Percentiles rank a stretch among this genome's conserved stretches.
Conservation (phyloP, 169 alveolate genomes). For the Theileria equi region DNA sequence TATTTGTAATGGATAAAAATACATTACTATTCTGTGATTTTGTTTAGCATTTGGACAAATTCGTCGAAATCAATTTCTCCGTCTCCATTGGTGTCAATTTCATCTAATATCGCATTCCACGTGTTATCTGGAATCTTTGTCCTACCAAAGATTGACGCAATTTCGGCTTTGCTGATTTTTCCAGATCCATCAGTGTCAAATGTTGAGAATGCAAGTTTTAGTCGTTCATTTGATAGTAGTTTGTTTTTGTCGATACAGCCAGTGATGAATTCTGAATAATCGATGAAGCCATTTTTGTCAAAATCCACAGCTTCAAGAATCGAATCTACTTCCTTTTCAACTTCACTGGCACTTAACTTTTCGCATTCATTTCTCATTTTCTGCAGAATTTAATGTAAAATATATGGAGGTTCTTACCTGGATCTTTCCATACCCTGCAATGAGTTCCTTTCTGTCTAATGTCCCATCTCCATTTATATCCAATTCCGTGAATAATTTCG, state of each 20-base stretch:
- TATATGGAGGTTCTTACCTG: constrained; percentile 56
- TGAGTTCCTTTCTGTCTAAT: constrained; percentile 79
- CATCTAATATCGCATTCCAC: constrained; percentile 71
- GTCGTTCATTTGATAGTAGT: constrained; percentile 74
- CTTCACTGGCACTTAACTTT: constrained; percentile 60
- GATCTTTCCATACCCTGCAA: constrained; percentile 75
- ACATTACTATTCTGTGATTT: constrained; percentile 10
- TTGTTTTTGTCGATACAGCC: constrained; percentile 80
- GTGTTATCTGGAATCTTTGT: constrained; percentile 57
- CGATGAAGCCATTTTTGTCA: constrained; percentile 92
- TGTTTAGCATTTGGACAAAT: constrained; percentile 72
- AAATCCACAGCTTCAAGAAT: constrained; percentile 89
- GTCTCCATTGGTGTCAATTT: constrained; percentile 70
- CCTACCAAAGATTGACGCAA: constrained; percentile 69
- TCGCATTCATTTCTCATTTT: constrained; percentile 42
- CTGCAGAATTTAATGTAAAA: constrained; percentile 39
- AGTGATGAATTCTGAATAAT: constrained; percentile 87
- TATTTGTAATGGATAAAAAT: neutral
- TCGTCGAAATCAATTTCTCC: constrained; percentile 78
- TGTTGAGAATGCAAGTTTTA: constrained; percentile 73
- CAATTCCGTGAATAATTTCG: constrained; percentile 81
- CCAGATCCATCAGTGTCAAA: constrained; percentile 81
- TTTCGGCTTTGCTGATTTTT: constrained; percentile 70
- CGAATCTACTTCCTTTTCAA: constrained; percentile 89
- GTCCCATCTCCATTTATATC: constrained; percentile 89